Conservation (phyloP, 306 rosid genomes). For the Corylus heterophylla region DNA sequence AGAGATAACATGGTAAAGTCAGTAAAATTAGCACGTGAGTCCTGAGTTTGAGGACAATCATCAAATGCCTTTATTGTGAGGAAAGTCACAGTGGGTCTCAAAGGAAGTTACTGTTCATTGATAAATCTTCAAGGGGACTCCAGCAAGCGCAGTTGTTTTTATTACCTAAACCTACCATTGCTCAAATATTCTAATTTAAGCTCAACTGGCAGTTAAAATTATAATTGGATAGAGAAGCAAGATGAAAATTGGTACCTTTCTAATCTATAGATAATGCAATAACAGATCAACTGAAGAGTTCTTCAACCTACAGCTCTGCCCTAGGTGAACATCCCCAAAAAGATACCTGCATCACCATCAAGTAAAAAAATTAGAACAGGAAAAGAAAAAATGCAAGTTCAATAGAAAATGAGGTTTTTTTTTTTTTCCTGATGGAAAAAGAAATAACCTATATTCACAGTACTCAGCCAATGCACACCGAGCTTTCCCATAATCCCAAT, state of each 20-base stretch:
- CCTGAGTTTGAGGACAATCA: background rate
- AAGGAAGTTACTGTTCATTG: background rate
- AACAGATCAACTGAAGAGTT: slow-evolving; percentile 54
- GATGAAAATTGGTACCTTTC: slow-evolving; percentile 46
- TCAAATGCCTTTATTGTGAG: background rate
- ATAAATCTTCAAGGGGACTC: background rate
- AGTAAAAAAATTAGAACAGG: background rate
- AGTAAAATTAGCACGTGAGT: background rate
- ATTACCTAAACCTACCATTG: slow-evolving; percentile 4
- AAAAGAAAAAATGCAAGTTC: background rate
- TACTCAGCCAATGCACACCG: slow-evolving; percentile 96
- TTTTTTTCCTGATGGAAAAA: slow-evolving; percentile 1
- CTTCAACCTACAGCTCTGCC: slow-evolving; percentile 97
- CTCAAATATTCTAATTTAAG: slow-evolving; percentile 18
- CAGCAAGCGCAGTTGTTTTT: background rate
- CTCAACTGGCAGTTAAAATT: slow-evolving; percentile 1
- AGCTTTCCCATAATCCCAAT: slow-evolving; percentile 99
- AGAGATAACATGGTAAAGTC: background rate
- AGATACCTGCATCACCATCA: slow-evolving; percentile 58
- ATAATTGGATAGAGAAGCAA: slow-evolving; percentile 9
- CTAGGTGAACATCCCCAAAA: slow-evolving; percentile 97
- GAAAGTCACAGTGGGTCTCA: background rate
- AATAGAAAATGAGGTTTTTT: slow-evolving; percentile 19
- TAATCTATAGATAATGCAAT: slow-evolving; percentile 65
- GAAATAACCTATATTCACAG: slow-evolving; percentile 88